Evolutionary conservation across 1,284 basidiomycete species (phyloP), one percentile per base, ranked within the genome.

Genomic region (Caloboletus firmus): DNA sequence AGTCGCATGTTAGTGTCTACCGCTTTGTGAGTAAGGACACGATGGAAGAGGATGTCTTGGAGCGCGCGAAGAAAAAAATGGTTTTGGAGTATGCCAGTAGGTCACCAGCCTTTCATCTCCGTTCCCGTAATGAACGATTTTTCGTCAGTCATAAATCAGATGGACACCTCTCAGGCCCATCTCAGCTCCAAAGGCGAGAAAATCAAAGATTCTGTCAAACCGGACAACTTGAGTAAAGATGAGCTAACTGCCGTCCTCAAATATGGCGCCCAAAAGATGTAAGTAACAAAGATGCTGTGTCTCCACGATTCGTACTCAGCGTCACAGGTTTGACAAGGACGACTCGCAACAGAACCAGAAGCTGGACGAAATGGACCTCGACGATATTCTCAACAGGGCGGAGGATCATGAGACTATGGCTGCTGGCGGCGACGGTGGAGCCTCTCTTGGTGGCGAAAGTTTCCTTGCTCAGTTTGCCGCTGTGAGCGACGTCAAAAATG

Each of bases 21-120:
- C 89, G 96, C 40, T 91, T 99, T 68, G 93, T 99, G 66, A 96
- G 94, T 68, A 98, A 99, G 76, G 96, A 98, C 69, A 99, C 96
- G 15, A 95, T 99, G 81, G 97, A 99, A 73, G 97, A 99, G 74
- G 96, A 99, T 67, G 92, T 99, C 24, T 82, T 99, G 39, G 96
- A 99, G 75, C 84, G 95, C 41, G 97, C 97, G 18, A 96, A 97
- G 82, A 91, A 95, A 77, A 99, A 99, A 79, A 99, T 99, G 96
- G 94, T 99, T 52, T 79, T 99, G 62, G 97, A 99, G 74, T 98
- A 99, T 78, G 97, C 96, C 49, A 98, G 93, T 95, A 71, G 72
- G 93, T 87, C 51, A 46, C 54, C 42, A 43, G 12, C 9, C 13
- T 41, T 65, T 55, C 49, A 51, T 60, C 26, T 52, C 28, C 35